Base-by-base conservation (phyloP, 208 protist genomes). In the Spongospora subterranea region DNA sequence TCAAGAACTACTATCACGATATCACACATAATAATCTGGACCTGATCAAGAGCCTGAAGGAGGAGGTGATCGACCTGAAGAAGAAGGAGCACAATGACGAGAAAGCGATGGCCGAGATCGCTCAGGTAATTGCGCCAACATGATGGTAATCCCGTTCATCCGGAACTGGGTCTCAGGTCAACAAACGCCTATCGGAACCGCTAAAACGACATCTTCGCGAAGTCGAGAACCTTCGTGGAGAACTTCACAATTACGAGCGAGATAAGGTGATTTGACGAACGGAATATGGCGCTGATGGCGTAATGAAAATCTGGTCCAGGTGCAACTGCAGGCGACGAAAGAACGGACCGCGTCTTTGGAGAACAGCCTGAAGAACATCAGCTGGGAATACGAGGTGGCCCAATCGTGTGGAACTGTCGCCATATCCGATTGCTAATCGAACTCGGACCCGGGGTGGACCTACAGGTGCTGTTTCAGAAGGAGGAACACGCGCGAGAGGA, bases 11-110 rank as follows among this genome's bases (percentile, higher is more conserved):
- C n/a, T 99, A 99, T 95, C 98, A 98, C 91, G 96, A 97, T 92
- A 98, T 99, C 92, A 99, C 98, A 0, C 96, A 95, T 76, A 98
- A 98, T 94, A 99, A 99, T 94, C 90, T 99, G 20, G 97, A 98
- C 54, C 97, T 99, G 40, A 99, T 99, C 92, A 96, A 97, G 88
- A 98, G 96, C 0, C 94, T 99, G 1, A 99, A 99, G 94, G 92
- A 91, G 90, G 93, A 94, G 90, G 91, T 93, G 13, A 38, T 89
- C 0, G 88, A 90, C 40, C 24, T 89, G 53, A 92, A 90, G 41
- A 91, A 91, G 41, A 71, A 92, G 53, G 90, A 50, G 43, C 65
- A 38, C 41, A 40, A 29, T 66, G 39, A 38, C 65, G 97, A 98
- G 93, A 97, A 96, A 64, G 95, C 98, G 41, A 98, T 99, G 97